phyloP scores from a whole-genome alignment of 2,329 filamentous ascomycete genomes.

The Xylariaceae sp. region DNA sequence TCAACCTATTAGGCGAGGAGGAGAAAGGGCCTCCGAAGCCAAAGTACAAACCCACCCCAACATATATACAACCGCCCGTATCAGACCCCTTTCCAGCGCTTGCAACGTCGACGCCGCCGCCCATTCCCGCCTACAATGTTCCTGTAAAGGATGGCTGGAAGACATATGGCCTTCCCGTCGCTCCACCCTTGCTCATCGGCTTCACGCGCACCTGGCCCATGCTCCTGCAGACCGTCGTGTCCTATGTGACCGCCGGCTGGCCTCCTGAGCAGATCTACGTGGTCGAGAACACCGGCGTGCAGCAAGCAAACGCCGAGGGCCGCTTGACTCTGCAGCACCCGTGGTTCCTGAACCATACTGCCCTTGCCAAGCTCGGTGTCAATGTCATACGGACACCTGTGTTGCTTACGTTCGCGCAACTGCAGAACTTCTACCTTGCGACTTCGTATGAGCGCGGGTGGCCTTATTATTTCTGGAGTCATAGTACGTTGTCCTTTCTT shows the following conservation, averaged over 20 bases:
- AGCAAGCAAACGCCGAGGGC: constrained; percentile 46
- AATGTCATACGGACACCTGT: constrained; percentile 47
- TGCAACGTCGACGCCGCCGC: constrained; percentile 33
- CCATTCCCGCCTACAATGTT: constrained; percentile 42
- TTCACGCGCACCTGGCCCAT: constrained; percentile 54
- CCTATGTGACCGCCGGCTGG: constrained; percentile 56
- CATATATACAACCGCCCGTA: constrained; percentile 35
- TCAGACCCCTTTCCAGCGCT: constrained; percentile 41
- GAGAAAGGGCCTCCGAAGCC: constrained; percentile 21
- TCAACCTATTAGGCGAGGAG: background rate
- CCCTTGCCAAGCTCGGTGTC: constrained; percentile 47
- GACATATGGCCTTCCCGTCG: constrained; percentile 34
- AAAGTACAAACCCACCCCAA: constrained; percentile 33
- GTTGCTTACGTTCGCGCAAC: constrained; percentile 49
- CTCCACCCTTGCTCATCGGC: constrained; percentile 52
- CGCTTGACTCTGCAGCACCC: constrained; percentile 49
- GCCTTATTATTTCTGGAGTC: constrained; percentile 52
- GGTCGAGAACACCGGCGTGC: constrained; percentile 54
- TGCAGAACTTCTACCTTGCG: constrained; percentile 50
- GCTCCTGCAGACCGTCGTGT: constrained; percentile 50
- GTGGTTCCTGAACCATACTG: constrained; percentile 50
- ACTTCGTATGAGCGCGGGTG: constrained; percentile 41
- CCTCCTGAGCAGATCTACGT: constrained; percentile 52
- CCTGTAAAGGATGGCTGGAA: constrained; percentile 36
- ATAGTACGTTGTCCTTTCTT: constrained; percentile 30